A percentile compares a stretch with the other conserved stretches of the same genome.
Evolutionary conservation across 805 yeast genomes (phyloP).

Genomic region (Spathaspora sp.): DNA sequence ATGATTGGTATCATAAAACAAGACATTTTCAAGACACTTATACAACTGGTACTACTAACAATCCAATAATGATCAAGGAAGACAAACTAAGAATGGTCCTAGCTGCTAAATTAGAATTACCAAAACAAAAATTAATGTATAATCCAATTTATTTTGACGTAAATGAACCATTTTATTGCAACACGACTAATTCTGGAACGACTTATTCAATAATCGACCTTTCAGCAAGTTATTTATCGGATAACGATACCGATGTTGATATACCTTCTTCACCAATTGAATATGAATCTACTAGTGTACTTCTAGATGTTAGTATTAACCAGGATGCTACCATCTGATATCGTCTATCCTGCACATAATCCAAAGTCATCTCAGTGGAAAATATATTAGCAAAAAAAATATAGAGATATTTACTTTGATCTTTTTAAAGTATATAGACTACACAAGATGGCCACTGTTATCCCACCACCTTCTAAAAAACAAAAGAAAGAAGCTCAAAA

Average conservation of each 20-base stretch:
- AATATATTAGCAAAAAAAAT: not conserved
- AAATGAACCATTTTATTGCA: conserved; percentile 10
- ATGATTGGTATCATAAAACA: conserved; percentile 30
- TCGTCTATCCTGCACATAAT: not conserved
- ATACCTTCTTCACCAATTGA: conserved; percentile 4
- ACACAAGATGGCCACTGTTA: conserved; percentile 75
- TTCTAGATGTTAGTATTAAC: not conserved
- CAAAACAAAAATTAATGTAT: conserved; percentile 7
- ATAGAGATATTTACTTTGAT: not conserved
- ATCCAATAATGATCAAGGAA: conserved; percentile 2
- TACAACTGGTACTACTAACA: not conserved
- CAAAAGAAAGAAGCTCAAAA: conserved; percentile 81
- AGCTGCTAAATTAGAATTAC: conserved; percentile 13
- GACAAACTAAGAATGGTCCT: conserved; percentile 12
- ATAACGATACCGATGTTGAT: not conserved
- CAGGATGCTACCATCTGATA: not conserved
- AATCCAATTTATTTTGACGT: conserved; percentile 23
- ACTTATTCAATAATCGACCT: conserved; percentile 6
- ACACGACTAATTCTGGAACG: not conserved
- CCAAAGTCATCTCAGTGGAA: not conserved
- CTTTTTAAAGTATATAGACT: not conserved
- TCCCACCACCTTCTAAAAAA: conserved; percentile 92
- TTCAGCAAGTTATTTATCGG: not conserved
- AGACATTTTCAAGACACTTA: conserved; percentile 11
- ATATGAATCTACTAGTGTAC: conserved; percentile 2